phyloP scores from a whole-genome alignment of 2,329 filamentous ascomycete species.

The Paradendryphiella salina region DNA sequence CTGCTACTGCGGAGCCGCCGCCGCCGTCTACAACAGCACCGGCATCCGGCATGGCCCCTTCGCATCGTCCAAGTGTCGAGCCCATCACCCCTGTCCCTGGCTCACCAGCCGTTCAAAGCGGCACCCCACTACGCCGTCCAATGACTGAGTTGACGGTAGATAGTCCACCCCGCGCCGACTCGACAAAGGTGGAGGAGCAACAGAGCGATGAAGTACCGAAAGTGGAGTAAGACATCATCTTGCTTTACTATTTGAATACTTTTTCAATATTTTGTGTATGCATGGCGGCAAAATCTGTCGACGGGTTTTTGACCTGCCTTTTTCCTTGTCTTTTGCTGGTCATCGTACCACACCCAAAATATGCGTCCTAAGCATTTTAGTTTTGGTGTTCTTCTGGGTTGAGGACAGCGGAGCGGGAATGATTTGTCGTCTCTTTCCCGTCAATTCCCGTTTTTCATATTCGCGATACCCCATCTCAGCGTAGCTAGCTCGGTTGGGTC shows the following conservation, averaged over 20 bases:
- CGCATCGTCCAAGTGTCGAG: constrained; percentile 42
- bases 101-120: constrained; percentile 38
- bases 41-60: constrained; percentile 17
- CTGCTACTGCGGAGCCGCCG: not conserved
- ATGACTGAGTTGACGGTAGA: constrained; percentile 22
- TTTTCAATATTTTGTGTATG: not conserved
- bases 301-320: too few relatives aligned
- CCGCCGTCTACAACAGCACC: constrained; percentile 12
- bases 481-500: constrained; percentile 9
- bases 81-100: constrained; percentile 44
- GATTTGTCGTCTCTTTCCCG: too few relatives aligned
- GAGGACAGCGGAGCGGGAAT: too few relatives aligned
- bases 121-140: constrained; percentile 26
- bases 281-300: too few relatives aligned
- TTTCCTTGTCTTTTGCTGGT: too few relatives aligned
- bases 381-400: not conserved
- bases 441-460: too few relatives aligned
- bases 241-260: not conserved
- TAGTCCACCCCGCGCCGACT: constrained; percentile 12
- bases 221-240: constrained; percentile 10
- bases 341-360: too few relatives aligned
- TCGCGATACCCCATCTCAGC: constrained; percentile 13
- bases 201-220: constrained; percentile 1
- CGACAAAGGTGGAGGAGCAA: constrained; percentile 6
- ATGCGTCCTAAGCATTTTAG: not conserved